These are phyloP conservation scores for Peronospora belbahrii DNA, from an alignment of 352 stramenopile species.

Conservation along the genomic window DNA sequence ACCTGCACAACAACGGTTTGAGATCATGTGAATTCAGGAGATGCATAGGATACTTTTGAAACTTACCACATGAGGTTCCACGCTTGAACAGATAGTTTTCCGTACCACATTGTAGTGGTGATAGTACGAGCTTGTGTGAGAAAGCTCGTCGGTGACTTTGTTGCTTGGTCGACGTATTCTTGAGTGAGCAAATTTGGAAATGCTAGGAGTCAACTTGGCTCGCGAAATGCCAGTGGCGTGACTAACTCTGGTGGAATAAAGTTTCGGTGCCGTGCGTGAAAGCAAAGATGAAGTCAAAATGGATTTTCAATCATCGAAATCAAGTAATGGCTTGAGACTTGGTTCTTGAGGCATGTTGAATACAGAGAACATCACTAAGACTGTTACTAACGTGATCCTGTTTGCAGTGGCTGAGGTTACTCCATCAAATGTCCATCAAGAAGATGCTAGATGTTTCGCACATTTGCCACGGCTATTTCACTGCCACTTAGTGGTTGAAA, in stretches of 20 bases:
- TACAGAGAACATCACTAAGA: neutral
- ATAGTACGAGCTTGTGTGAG: neutral
- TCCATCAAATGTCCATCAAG: neutral
- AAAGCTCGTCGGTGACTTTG: neutral
- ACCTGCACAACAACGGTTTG: slow-evolving; percentile 5
- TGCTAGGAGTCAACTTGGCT: neutral
- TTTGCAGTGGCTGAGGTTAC: slow-evolving; percentile 1
- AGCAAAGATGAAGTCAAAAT: neutral
- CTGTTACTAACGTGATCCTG: slow-evolving; percentile 1
- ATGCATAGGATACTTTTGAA: neutral
- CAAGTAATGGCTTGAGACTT: neutral
- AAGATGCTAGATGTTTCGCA: neutral
- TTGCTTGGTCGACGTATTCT: neutral
- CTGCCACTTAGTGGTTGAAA: neutral
- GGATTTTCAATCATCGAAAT: neutral
- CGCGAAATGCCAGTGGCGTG: neutral
- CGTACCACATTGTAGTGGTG: slow-evolving; percentile 9
- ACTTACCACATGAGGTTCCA: slow-evolving; percentile 17
- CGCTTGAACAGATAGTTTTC: slow-evolving; percentile 12
- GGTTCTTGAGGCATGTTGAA: neutral
- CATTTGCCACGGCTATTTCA: neutral
- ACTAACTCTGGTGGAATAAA: neutral
- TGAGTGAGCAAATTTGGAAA: slow-evolving; percentile 3
- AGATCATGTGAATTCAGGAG: neutral
- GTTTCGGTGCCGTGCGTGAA: neutral